Evolutionary conservation across 495 filamentous ascomycete genomes (phyloP).

Genomic region (Endocarpon pusillum): DNA sequence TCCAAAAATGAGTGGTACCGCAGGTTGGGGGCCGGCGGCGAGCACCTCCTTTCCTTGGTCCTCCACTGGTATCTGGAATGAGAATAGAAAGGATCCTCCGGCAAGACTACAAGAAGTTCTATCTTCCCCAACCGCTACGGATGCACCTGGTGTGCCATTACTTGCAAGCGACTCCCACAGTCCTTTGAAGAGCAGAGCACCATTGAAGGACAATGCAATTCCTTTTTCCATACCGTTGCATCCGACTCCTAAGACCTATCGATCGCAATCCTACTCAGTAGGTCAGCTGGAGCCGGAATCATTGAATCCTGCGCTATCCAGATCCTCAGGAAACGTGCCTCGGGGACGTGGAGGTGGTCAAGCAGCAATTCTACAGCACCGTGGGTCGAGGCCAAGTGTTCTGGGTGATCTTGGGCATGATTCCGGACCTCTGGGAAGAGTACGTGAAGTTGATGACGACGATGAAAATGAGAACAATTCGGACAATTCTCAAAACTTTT

Average conservation of each 20-base stretch:
- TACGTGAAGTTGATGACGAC: conserved; percentile 73
- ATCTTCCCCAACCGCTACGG: conserved; percentile 55
- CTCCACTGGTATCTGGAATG: conserved; percentile 59
- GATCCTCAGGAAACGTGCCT: too few relatives aligned
- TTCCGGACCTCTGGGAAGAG: conserved; percentile 50
- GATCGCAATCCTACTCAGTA: conserved; percentile 93
- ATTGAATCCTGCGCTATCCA: conserved; percentile 21
- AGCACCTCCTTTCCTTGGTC: conserved; percentile 52
- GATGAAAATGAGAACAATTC: conserved; percentile 50
- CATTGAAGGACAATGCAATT: conserved; percentile 42
- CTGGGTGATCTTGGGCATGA: conserved; percentile 64
- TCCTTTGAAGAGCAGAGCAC: conserved; percentile 32
- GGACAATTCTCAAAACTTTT: conserved; percentile 38
- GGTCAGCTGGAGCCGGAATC: conserved; percentile 71
- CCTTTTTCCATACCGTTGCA: conserved; percentile 84
- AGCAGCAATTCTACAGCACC: conserved; percentile 54
- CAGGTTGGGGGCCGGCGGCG: conserved; percentile 41
- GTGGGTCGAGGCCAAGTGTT: conserved; percentile 73
- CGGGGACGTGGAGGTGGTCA: conserved; percentile 36
- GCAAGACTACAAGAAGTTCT: conserved; percentile 56
- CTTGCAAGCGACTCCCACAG: conserved; percentile 34
- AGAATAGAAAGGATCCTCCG: conserved; percentile 57
- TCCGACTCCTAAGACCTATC: conserved; percentile 79
- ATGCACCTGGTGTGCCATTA: conserved; percentile 29
- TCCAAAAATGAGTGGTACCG: conserved; percentile 29